Base-by-base conservation (phyloP, 345 rosid genomes). In the Barbarea vulgaris region DNA sequence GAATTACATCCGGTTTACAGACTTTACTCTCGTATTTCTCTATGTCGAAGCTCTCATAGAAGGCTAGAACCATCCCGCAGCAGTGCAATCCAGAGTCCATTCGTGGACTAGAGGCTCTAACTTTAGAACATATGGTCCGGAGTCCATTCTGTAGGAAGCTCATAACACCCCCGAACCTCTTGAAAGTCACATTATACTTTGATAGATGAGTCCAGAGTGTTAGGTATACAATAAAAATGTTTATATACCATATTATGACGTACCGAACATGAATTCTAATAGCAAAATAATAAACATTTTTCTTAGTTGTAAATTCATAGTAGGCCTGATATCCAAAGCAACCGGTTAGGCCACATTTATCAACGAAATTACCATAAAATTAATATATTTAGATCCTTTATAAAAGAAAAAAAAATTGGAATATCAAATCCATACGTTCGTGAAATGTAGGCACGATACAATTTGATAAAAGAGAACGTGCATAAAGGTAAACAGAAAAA, bases 401-500 rank as follows among this genome's bases (percentile, higher is more conserved):
- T 18, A 15, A 36, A 15, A 25, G 7, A 17, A 18, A 46, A 48
- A 24, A 39, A 76, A 18, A n/a, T n/a, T 21, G 5, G 14, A 51
- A 22, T 58, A 61, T 52, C 33, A 53, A 77, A 44, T 54, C 13
- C 24, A 57, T 47, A 71, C 65, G 65, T 63, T 63, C 42, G 50
- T 58, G 53, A 44, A 70, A 33, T 70, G 68, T 50, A 65, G 77
- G 72, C 68, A 59, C 58, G 77, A 65, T 58, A 67, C 77, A 51
- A 59, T 66, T 65, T 52, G 69, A 50, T 17, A 18, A 66, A 65
- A 39, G 63, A 46, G 68, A 72, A 72, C 81, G 76, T 72, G 81
- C 64, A 66, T 58, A 77, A 77, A 77, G 72, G 22, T 10, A 12
- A 8, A 37, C 42, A 75, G 37, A 8, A 62, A 70, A 62, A 70